Base-by-base conservation (phyloP, 208 protist genomes). In the Acanthamoeba culbertsoni region DNA sequence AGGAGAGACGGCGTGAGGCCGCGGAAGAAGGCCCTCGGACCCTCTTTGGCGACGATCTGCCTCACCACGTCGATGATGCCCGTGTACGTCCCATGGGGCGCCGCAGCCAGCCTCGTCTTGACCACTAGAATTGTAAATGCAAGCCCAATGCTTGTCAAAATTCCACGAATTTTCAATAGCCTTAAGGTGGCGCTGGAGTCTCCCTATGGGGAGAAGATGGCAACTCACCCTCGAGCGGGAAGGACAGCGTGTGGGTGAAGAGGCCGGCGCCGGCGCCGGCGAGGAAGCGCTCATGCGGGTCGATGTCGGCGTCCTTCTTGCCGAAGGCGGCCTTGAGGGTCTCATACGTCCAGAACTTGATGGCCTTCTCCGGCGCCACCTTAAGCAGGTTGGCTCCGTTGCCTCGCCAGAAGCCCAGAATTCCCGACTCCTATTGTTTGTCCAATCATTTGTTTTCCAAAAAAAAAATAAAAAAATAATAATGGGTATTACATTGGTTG, bases 361-460 rank as follows among this genome's bases (percentile, higher is more conserved):
- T 45, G 10, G 93, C 95, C 68, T 59, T 84, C 46, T 96, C 95
- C 33, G 95, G 95, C 12, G 89, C 45, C 7, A 95, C 82, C 42
- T 96, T 96, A 0, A 96, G 53, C 43, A 95, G 35, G 23, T 95
- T 95, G 28, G 93, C 95, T 0, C 75, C 63, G 35, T 96, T 96
- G 43, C 95, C 95, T 42, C 95, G 37, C 28, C 90, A 96, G 6
- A 96, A 77, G 82, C 90, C 95, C 31, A 42, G 10, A 6, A 94
- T 43, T 23, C 94, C 94, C 82, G 79, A 79, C 37, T 95, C 93
- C 91, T 93, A 20, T 8, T 28, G 79, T 6, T 4, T 28, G 53
- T 31, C 28, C 16, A 23, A 48, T 57, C 14, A 12, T 63, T 35
- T 57, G 12, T 14, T 88, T 59, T 18, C 0, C 6, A 93, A n/a